A percentile compares a stretch with the other conserved stretches of the same genome.
Conservation (phyloP, 2,329 filamentous ascomycete species). For the Talaromyces atroroseus region DNA sequence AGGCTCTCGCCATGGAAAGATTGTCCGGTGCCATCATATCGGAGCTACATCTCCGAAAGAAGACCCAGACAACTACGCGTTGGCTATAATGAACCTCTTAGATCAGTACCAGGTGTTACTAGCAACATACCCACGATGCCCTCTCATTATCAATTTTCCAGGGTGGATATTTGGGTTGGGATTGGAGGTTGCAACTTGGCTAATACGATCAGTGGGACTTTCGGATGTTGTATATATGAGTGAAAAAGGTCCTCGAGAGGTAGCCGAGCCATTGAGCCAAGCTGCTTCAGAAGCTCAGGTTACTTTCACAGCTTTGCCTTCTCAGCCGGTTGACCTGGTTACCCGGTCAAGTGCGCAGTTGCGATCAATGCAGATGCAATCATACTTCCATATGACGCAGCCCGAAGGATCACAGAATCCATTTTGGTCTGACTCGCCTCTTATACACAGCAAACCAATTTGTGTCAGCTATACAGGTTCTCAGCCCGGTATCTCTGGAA, state of each 20-base stretch:
- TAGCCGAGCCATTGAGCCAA: constrained; percentile 36
- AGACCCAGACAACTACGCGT: constrained; percentile 52
- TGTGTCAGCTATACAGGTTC: constrained; percentile 45
- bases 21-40: constrained; percentile 50
- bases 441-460: constrained; percentile 44
- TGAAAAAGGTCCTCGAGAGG: constrained; percentile 42
- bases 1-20: constrained; percentile 28
- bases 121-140: constrained; percentile 37
- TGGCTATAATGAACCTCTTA: constrained; percentile 49
- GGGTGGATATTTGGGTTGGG: constrained; percentile 53
- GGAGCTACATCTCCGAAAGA: constrained; percentile 51
- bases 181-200: constrained; percentile 43
- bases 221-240: constrained; percentile 52
- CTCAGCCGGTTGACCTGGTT: constrained; percentile 40
- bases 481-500: constrained; percentile 43
- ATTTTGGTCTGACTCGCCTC: constrained; percentile 43
- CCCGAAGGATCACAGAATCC: constrained; percentile 23
- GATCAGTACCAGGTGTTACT: constrained; percentile 42
- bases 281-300: constrained; percentile 33
- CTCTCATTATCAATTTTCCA: constrained; percentile 54
- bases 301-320: constrained; percentile 43
- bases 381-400: constrained; percentile 52
- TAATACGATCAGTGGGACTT: constrained; percentile 43
- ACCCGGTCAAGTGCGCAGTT: constrained; percentile 48
- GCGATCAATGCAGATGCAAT: constrained; percentile 55